Percentiles rank a stretch among this genome's conserved stretches.
These are phyloP conservation scores for Scenedesmus sp. DNA, from an alignment of 163 green algal species.

Conservation along the genomic window DNA sequence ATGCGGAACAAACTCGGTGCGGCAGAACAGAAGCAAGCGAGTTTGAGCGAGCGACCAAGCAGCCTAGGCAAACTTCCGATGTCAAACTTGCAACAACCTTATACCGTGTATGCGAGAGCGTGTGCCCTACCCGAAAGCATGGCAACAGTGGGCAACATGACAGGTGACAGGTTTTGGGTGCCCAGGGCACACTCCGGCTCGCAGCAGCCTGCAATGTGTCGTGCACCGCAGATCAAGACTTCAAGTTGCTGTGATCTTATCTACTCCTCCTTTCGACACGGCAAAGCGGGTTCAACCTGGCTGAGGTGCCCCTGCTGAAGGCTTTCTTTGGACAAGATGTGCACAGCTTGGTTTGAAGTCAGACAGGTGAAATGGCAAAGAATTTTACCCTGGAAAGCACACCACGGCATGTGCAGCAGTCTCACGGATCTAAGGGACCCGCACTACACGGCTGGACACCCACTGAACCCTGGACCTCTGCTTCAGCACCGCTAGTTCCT, in stretches of 20 bases:
- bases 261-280: background rate
- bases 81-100: background rate
- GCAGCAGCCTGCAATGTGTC: background rate
- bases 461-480: too few species aligned
- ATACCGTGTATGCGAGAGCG: background rate
- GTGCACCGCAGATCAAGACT: background rate
- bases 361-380: background rate
- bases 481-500: too few species aligned
- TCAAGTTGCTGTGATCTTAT: background rate
- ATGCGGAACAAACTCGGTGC: background rate
- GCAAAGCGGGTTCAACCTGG: background rate
- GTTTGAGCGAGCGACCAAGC: background rate
- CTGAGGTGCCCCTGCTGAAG: background rate
- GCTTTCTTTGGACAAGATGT: background rate
- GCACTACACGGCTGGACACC: too few species aligned
- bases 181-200: background rate
- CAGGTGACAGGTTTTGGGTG: slow-evolving; percentile 17
- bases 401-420: too few species aligned
- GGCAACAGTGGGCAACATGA: background rate
- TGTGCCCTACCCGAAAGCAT: background rate
- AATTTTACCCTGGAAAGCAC: too few species aligned
- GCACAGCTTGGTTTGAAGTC: background rate
- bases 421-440: too few species aligned
- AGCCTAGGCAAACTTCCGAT: background rate
- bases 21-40: background rate